These are phyloP conservation scores for Hyaloscypha bicolor DNA, from an alignment of 495 filamentous ascomycete genomes.

Conservation along the genomic window DNA sequence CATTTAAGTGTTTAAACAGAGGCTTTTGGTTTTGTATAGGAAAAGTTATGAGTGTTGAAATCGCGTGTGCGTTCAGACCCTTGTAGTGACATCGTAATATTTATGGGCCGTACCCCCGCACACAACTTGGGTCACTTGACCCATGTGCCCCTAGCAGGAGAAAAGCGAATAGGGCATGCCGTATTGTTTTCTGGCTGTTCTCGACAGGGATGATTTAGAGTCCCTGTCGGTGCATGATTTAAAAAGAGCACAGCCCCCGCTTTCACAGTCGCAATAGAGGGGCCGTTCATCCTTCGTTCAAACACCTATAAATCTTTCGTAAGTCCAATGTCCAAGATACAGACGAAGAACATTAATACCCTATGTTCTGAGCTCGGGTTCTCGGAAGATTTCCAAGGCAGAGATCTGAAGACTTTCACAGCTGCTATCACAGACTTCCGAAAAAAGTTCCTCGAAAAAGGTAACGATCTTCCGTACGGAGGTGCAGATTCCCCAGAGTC, in stretches of 20 bases:
- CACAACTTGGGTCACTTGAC: background rate
- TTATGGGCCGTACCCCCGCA: too few relatives aligned
- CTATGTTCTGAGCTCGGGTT: slow-evolving; percentile 10
- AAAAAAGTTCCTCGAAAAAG: background rate
- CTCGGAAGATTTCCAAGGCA: too few relatives aligned
- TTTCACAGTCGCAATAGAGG: too few relatives aligned
- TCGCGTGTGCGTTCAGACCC: too few relatives aligned
- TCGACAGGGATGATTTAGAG: background rate
- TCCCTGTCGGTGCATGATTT: background rate
- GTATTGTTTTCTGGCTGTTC: background rate
- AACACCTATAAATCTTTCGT: background rate
- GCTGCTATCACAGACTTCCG: slow-evolving; percentile 2
- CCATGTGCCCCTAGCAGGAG: background rate
- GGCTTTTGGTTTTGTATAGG: too few relatives aligned
- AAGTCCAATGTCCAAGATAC: slow-evolving; percentile 1
- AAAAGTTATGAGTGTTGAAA: too few relatives aligned
- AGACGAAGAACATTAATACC: slow-evolving; percentile 3
- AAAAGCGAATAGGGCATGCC: background rate
- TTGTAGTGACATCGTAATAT: too few relatives aligned
- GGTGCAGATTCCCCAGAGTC: background rate
- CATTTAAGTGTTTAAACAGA: too few relatives aligned
- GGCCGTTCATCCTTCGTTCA: background rate
- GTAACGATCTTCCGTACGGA: background rate
- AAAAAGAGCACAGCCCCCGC: background rate
- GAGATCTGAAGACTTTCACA: background rate